A percentile compares a stretch with the other conserved stretches of the same genome.
Conservation (phyloP, 1,284 basidiomycete genomes). For the Earliella scabrosa region DNA sequence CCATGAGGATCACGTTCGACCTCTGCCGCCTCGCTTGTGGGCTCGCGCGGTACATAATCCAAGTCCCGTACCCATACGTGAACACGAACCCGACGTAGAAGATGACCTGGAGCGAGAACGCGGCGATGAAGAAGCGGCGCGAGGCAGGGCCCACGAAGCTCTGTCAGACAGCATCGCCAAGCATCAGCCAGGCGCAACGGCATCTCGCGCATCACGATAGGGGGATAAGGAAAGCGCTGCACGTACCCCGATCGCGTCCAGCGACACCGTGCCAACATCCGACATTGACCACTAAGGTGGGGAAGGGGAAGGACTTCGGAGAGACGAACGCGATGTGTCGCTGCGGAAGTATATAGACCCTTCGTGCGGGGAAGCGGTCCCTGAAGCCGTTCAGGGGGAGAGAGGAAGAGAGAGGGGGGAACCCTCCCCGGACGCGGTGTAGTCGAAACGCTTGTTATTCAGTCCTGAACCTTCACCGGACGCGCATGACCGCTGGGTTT, state of each 20-base stretch:
- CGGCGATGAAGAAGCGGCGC: constrained; percentile 1
- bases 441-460: background rate
- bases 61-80: constrained; percentile 3
- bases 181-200: background rate
- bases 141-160: constrained; percentile 8
- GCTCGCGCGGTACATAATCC: constrained; percentile 1
- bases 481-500: constrained; percentile 14
- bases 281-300: constrained; percentile 6
- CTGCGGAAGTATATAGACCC: background rate
- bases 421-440: no score
- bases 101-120: constrained; percentile 1
- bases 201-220: no score
- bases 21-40: constrained; percentile 6
- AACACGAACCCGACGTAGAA: constrained; percentile 3
- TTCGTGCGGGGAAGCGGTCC: background rate
- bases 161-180: background rate
- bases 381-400: background rate
- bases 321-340: background rate
- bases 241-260: constrained; percentile 9
- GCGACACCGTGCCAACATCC: constrained; percentile 1
- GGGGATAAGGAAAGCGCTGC: background rate
- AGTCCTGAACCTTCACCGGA: background rate
- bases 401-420: background rate
- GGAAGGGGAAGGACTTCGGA: background rate
- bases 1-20: constrained; percentile 1